Evolutionary conservation across 2,329 filamentous ascomycete genomes (phyloP).

Genomic region (Fusarium sp.): DNA sequence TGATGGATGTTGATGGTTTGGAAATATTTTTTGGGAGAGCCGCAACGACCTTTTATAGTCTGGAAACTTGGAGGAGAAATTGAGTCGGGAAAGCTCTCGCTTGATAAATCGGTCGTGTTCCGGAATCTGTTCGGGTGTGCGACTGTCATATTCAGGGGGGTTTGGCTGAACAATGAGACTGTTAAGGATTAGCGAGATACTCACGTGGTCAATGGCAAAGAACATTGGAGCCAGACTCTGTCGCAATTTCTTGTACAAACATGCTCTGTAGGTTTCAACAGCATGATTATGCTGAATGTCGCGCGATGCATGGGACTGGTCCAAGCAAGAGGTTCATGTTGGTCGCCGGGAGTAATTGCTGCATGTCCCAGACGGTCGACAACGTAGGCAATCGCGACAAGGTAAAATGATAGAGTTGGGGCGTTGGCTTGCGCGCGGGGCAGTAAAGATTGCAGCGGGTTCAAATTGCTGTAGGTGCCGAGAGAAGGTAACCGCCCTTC

Average conservation of each 20-base stretch:
- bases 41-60: neutral
- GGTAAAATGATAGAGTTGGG: neutral
- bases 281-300: rapidly evolving
- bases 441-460: too few relatives aligned
- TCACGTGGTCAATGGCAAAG: rapidly evolving
- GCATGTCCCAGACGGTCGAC: neutral
- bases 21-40: neutral
- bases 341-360: neutral
- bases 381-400: neutral
- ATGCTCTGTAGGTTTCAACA: neutral
- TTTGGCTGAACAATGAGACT: neutral
- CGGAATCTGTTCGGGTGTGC: neutral
- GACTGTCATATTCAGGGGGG: neutral
- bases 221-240: neutral
- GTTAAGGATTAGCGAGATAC: too few relatives aligned
- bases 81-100: neutral
- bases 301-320: neutral
- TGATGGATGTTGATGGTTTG: too few relatives aligned
- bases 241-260: rapidly evolving
- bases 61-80: too few relatives aligned
- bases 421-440: neutral
- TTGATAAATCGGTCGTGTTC: neutral
- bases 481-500: neutral
- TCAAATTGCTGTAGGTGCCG: neutral
- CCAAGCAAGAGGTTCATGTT: neutral